A percentile compares a stretch with the other conserved stretches of the same genome.
These are phyloP conservation scores for Penium margaritaceum DNA, from an alignment of 139 green algal genomes.

Conservation along the genomic window DNA sequence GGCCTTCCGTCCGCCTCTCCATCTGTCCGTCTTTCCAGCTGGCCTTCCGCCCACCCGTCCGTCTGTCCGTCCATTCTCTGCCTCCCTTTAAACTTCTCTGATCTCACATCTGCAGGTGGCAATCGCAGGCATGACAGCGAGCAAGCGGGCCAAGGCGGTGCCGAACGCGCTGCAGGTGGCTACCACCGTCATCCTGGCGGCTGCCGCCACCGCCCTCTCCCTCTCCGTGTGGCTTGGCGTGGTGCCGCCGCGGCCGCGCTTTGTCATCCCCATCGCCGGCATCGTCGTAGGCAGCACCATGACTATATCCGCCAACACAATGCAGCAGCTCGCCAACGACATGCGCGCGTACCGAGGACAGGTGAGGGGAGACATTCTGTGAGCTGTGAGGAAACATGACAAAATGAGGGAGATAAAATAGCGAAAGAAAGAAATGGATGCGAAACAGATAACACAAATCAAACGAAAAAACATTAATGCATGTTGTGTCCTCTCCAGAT, in stretches of 20 bases:
- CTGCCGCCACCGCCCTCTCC: not conserved
- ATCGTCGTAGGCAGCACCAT: slow-evolving; percentile 41
- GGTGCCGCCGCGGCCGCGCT: slow-evolving; percentile 11
- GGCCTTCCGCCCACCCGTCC: not conserved
- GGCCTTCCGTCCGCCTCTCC: not conserved
- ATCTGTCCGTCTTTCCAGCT: not conserved
- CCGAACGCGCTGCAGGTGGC: not conserved
- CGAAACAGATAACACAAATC: no score
- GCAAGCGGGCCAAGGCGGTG: slow-evolving; percentile 11
- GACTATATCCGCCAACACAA: slow-evolving; percentile 24
- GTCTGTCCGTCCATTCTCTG: not conserved
- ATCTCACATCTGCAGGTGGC: not conserved
- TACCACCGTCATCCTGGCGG: not conserved
- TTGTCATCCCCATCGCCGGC: slow-evolving; percentile 37
- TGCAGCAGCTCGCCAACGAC: slow-evolving; percentile 9
- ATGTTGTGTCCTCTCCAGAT: no score
- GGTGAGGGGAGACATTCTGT: no score
- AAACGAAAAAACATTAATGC: no score
- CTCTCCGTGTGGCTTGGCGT: not conserved
- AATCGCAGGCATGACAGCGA: slow-evolving; percentile 11
- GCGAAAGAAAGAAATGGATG: no score
- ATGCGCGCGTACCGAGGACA: no score
- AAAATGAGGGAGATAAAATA: no score
- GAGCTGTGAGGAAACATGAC: no score
- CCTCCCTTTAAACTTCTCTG: no score